These are phyloP conservation scores for Leptosphaerulina australis DNA, from an alignment of 2,329 filamentous ascomycete genomes.

Conservation along the genomic window DNA sequence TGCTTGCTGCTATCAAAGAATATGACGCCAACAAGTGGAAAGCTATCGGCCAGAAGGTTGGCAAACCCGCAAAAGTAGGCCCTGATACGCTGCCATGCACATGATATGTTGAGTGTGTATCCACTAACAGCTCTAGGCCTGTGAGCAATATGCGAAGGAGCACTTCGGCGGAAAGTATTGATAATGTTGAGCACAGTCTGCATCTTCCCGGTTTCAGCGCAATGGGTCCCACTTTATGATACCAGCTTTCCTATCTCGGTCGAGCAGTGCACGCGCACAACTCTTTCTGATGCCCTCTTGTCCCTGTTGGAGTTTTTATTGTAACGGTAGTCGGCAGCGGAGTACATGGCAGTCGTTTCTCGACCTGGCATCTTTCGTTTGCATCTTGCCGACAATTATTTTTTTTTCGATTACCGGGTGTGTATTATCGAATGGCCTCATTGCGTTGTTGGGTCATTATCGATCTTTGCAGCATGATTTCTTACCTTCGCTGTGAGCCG, in stretches of 20 bases:
- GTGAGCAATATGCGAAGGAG: slow-evolving; percentile 94
- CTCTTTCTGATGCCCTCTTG: slow-evolving; percentile 37
- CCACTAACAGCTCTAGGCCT: slow-evolving; percentile 62
- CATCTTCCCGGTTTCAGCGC: slow-evolving; percentile 45
- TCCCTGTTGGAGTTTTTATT: slow-evolving; percentile 36
- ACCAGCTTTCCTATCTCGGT: slow-evolving; percentile 45
- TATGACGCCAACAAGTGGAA: slow-evolving; percentile 99
- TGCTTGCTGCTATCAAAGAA: slow-evolving; percentile 95
- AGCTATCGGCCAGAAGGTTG: slow-evolving; percentile 92
- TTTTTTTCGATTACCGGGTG: not conserved
- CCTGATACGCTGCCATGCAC: slow-evolving; percentile 13
- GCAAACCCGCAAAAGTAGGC: slow-evolving; percentile 91
- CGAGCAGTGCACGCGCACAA: slow-evolving; percentile 40
- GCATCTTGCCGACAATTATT: not conserved
- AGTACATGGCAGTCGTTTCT: slow-evolving; percentile 25
- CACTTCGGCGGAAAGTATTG: slow-evolving; percentile 71
- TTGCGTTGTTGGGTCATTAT: not conserved
- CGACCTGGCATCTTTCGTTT: slow-evolving; percentile 13
- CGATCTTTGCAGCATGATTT: not conserved
- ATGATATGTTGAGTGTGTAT: slow-evolving; percentile 3
- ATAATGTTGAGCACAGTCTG: slow-evolving; percentile 50
- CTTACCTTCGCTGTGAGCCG: not conserved
- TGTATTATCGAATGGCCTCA: not conserved
- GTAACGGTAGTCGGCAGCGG: slow-evolving; percentile 32
- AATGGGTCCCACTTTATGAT: slow-evolving; percentile 43